Base-by-base conservation (phyloP, 108 stramenopile species). In the Nannochloropsis granulata region DNA sequence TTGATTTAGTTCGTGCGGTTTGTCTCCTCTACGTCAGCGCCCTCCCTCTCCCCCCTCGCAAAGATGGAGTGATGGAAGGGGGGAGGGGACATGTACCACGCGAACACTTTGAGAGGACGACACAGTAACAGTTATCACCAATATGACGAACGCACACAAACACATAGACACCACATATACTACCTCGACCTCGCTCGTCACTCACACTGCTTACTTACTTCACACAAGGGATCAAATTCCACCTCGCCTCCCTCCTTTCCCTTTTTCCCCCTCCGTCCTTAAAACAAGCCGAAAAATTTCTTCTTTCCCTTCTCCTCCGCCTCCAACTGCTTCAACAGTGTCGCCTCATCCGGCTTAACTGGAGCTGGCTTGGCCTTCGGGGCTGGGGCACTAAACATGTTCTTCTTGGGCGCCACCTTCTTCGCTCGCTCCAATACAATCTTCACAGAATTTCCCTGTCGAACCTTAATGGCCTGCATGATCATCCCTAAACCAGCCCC, bases 401-500 rank as follows among this genome's bases (percentile, higher is more conserved):
- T 79, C 87, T 71, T 84, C 45, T 82, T 88, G 81, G 45, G 82
- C 21, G 44, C 44, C 23, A 24, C 44, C 81, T 89, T 87, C 78
- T 86, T 85, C 1, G 81, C 45, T 12, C 85, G 83, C 82, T 89
- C 87, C 25, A 89, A 82, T 13, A 89, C 88, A 25, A 89, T 26
- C 56, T 86, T 89, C 21, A 88, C 87, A 12, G 25, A 21, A 19
- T 84, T 80, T 1, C 88, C 88, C 16, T 84, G 81, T 43, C 88
- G 88, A 21, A 97, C 94, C 71, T 94, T 92, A 86, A 97, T 95
- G 43, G 97, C 97, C 34, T 94, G 92, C 90, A 95, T 85, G 5
- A 96, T 95, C 11, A 94, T 91, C 43, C 92, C 89, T 44, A 97
- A 85, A n/a, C 97, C 96, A 2, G 91, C 95, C 21, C 96, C 95